Evolutionary conservation across 192 early-diverging fungal species (phyloP).

Genomic region (Podila epigama): DNA sequence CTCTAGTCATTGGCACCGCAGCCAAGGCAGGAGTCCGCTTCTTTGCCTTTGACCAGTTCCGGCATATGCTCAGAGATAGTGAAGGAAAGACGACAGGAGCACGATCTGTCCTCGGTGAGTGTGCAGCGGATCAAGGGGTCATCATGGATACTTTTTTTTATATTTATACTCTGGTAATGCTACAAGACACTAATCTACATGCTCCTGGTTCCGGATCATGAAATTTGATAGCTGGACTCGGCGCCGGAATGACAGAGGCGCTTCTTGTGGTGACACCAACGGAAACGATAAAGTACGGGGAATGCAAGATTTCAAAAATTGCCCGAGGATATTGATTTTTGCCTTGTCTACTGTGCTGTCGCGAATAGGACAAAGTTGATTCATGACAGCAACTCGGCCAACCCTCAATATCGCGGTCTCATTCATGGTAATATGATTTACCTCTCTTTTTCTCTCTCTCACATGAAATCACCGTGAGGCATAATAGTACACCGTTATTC

Average conservation of each 20-base stretch:
- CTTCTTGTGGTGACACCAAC: slow-evolving; percentile 88
- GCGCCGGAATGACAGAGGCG: slow-evolving; percentile 90
- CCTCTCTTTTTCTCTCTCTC: neutral
- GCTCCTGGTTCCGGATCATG: neutral
- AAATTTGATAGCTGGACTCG: slow-evolving; percentile 69
- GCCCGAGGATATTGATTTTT: no score
- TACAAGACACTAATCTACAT: neutral
- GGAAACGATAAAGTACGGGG: slow-evolving; percentile 89
- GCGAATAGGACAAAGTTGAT: slow-evolving; percentile 96
- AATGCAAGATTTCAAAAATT: no score
- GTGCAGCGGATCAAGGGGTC: neutral
- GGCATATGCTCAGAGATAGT: slow-evolving; percentile 70
- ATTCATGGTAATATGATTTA: slow-evolving; percentile 67
- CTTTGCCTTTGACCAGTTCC: slow-evolving; percentile 89
- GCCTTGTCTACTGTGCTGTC: no score
- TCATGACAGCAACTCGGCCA: slow-evolving; percentile 80
- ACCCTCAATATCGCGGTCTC: slow-evolving; percentile 81
- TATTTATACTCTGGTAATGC: neutral
- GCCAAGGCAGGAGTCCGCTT: slow-evolving; percentile 94
- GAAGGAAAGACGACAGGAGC: slow-evolving; percentile 74
- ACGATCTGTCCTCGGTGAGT: slow-evolving; percentile 65
- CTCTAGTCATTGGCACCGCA: slow-evolving; percentile 91
- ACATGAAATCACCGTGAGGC: no score
- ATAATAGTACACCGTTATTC: no score
- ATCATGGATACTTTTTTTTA: no score